Evolutionary conservation across 768 basidiomycete species (phyloP), one percentile per base, ranked within the genome.

Genomic region (Tubosaeta sp.): DNA sequence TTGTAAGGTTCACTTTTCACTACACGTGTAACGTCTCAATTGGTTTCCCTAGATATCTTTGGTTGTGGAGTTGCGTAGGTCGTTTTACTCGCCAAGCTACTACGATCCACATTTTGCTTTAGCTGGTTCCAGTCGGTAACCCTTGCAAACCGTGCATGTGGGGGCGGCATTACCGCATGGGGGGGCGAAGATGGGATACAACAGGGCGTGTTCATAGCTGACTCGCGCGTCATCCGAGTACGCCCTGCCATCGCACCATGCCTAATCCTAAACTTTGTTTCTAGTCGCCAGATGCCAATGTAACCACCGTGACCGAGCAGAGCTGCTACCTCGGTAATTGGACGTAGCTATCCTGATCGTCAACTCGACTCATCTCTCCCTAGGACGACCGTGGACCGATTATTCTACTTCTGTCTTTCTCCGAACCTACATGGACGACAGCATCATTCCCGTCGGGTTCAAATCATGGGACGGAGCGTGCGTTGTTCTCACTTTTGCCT

Each of bases 141-240:
- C 17, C 70, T 87, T 2, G 83, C 84, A 4, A 83, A 80, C 49
- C 76, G 85, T 17, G 84, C 73, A 0, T 84, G 82, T 51, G 84
- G 84, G 0, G 85, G 85, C 3, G 83, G 82, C 1, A 73, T 86
- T 14, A 77, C 77, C 10, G 85, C 84, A 0, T 86, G 84, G 84
- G 77, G 76, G 49, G 83, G 84, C 4, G 77, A 75, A 13, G 4
- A 9, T 14, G 53, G 50, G 17, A 14, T 79, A 72, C 8, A 71
- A 70, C 2, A 78, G 52, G 82, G 81, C 2, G 79, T 79, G 7
- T 84, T 81, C 60, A 77, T 85, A 11, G 62, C 76, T 1, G 65
- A 82, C 56, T 82, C 83, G 0, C 70, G 61, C 3, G 79, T 85
- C 50, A 82, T 82, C 13, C 73, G 81, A 34, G 83, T 80, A 60